Base-by-base conservation (phyloP, 2,329 filamentous ascomycete species). In the Davidsoniella eucalypti region DNA sequence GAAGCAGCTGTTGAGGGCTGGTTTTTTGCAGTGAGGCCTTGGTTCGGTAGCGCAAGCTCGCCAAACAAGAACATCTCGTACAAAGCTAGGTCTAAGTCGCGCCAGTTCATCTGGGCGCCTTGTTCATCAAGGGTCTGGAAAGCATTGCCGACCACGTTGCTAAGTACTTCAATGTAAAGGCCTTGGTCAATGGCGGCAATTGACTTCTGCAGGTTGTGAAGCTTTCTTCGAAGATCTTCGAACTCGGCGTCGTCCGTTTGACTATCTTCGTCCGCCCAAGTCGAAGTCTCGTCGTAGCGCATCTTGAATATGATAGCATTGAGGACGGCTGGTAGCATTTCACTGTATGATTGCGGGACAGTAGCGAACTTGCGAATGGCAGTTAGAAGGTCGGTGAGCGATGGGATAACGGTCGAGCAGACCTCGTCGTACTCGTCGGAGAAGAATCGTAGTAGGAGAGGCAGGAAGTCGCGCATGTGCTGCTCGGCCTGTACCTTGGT, bases 341-440 rank as follows among this genome's bases (percentile, higher is more conserved):
- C 73, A n/a, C 78, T 72, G 63, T 94, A 92, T 50, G 84, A 76
- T 44, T 73, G 67, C 16, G 84, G 80, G n/a, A 93, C 70, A 17
- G 78, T 71, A 10, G 81, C 75, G 37, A 87, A 71, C 64, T 88
- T 94, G 52, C 92, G 82, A 56, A 96, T 75, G 63, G 94, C 90
- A 25, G 87, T 87, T 54, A 98, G 75, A 45, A 96, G 76, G 59
- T 98, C 93, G 45, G 86, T 94, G 50, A 96, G 77, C 37, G 86
- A 90, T 18, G 88, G 85, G 54, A 98, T 94, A 52, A 96, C 87
- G 10, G 87, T 92, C 36, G 88, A 93, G 70, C 92, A 96, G 57
- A 98, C 82, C 67, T 98, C 92, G 64, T 98, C 92, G 63, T 93
- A 98, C 62, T 98, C 88, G 64, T 98, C 92, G 21, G 87, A 84